Percentiles rank a stretch among this genome's conserved stretches.
Evolutionary conservation across 305 asterid genomes (phyloP).

Genomic region (Solanum hybrid): DNA sequence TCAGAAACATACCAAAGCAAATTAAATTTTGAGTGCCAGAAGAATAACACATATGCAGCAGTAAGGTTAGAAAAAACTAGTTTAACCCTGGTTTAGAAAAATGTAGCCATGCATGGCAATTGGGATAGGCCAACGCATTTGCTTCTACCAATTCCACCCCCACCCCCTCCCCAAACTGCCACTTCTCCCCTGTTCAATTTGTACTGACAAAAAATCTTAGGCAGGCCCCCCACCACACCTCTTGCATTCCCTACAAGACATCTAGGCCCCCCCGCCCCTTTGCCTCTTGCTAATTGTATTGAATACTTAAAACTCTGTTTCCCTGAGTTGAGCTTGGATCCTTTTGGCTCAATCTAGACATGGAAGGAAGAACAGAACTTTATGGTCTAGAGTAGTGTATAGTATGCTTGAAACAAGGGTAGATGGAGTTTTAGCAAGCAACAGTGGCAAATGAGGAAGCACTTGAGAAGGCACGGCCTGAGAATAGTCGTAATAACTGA

Average conservation of each 20-base stretch:
- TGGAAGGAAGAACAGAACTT: background rate
- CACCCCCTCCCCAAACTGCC: background rate
- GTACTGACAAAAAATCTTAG: background rate
- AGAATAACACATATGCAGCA: background rate
- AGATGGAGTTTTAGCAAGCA: background rate
- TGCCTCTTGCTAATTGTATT: background rate
- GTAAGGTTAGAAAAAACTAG: background rate
- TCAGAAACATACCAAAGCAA: background rate
- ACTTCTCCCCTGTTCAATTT: background rate
- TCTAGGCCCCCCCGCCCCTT: background rate
- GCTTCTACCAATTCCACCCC: background rate
- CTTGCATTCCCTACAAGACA: background rate
- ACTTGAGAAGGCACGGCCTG: background rate
- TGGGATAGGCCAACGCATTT: background rate
- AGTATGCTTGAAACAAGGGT: background rate
- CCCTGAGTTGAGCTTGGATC: background rate
- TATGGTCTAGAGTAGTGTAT: background rate
- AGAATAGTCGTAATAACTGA: background rate
- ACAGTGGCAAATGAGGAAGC: background rate
- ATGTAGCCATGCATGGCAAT: background rate
- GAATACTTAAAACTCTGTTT: background rate
- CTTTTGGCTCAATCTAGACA: background rate
- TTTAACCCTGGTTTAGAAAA: background rate
- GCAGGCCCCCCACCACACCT: background rate
- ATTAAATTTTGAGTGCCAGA: background rate